Conservation (phyloP, 352 stramenopile species). For the Globisporangium echinulatum region DNA sequence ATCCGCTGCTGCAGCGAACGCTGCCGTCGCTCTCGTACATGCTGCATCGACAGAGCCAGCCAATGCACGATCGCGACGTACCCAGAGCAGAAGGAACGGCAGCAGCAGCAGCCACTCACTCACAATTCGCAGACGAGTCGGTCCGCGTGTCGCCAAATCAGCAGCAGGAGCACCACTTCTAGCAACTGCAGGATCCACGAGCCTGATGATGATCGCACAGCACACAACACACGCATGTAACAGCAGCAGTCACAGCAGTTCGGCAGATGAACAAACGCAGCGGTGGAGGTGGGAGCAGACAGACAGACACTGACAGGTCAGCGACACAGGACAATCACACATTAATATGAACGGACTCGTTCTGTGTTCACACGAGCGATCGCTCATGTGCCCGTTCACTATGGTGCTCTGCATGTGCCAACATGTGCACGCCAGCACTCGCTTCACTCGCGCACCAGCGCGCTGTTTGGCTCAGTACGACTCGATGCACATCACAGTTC, state of each 20-base stretch:
- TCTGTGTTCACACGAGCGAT: too few relatives aligned
- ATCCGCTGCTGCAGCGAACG: constrained; percentile 4
- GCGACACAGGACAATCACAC: too few relatives aligned
- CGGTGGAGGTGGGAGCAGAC: not conserved
- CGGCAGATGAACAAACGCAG: not conserved
- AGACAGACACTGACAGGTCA: too few relatives aligned
- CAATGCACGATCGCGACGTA: not conserved
- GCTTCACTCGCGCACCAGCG: too few relatives aligned
- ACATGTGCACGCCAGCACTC: too few relatives aligned
- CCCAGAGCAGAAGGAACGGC: not conserved
- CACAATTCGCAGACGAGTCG: not conserved
- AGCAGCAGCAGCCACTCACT: not conserved
- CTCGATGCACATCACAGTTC: too few relatives aligned
- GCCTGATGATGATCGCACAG: not conserved
- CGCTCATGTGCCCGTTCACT: too few relatives aligned
- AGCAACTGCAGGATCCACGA: not conserved
- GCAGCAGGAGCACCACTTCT: not conserved
- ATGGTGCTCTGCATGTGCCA: too few relatives aligned
- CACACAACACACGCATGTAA: not conserved
- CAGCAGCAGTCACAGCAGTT: not conserved
- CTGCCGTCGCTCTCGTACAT: constrained; percentile 36
- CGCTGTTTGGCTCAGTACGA: too few relatives aligned
- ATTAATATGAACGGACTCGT: too few relatives aligned
- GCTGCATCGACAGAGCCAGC: constrained; percentile 31
- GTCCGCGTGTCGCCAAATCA: not conserved